These are phyloP conservation scores for Podaxis pistillaris DNA, from an alignment of 768 basidiomycete species.

Conservation along the genomic window DNA sequence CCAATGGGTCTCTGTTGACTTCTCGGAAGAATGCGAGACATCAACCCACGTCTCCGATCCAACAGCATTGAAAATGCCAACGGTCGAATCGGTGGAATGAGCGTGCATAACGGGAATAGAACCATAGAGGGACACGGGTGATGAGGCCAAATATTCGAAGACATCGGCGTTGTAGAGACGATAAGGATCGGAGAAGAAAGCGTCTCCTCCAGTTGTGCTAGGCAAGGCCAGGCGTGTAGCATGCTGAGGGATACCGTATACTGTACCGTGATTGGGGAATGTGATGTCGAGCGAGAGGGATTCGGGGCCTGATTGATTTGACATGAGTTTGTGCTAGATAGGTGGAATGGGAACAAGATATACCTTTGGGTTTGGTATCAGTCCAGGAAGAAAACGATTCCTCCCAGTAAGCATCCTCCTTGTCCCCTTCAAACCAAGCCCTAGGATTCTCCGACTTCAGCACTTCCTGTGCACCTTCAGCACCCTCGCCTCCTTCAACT, in stretches of 20 bases:
- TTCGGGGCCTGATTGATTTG: conserved; percentile 71
- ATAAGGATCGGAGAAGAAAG: conserved; percentile 86
- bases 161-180: conserved; percentile 94
- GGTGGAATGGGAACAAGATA: conserved; percentile 3
- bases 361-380: conserved; percentile 95
- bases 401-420: conserved; percentile 85
- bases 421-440: conserved; percentile 88
- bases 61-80: conserved; percentile 85
- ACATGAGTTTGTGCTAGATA: not conserved
- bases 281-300: conserved; percentile 89
- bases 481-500: conserved; percentile 42
- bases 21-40: conserved; percentile 64
- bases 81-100: conserved; percentile 82
- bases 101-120: conserved; percentile 93
- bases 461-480: conserved; percentile 48
- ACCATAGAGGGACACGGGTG: conserved; percentile 83
- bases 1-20: conserved; percentile 90
- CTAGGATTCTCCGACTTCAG: conserved; percentile 48
- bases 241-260: conserved; percentile 97
- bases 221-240: conserved; percentile 89
- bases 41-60: conserved; percentile 97
- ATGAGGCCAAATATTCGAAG: conserved; percentile 89
- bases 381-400: conserved; percentile 87
- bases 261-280: conserved; percentile 88
- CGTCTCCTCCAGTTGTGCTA: conserved; percentile 76